A percentile compares a stretch with the other conserved stretches of the same genome.
phyloP scores from a whole-genome alignment of 1,284 basidiomycete species.

The Boletus mariae region DNA sequence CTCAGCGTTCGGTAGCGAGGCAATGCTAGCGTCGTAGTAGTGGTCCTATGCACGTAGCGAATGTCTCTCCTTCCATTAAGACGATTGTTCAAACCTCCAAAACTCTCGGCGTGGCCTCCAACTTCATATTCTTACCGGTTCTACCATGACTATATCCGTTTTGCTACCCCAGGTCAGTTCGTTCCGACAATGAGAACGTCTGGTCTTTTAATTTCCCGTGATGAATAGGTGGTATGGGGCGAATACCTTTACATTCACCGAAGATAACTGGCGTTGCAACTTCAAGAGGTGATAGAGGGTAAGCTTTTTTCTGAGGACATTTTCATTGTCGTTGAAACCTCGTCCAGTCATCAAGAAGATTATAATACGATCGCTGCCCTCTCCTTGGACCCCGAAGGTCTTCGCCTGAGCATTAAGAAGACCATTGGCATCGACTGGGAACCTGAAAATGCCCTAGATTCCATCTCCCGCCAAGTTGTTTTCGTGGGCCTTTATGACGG shows the following conservation, averaged over 20 bases:
- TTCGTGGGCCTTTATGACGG: constrained; percentile 90
- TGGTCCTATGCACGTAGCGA: constrained; percentile 26
- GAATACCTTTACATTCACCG: constrained; percentile 51
- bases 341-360: constrained; percentile 75
- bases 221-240: constrained; percentile 43
- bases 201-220: neutral
- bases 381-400: constrained; percentile 69
- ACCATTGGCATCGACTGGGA: constrained; percentile 69
- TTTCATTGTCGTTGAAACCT: constrained; percentile 12
- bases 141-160: constrained; percentile 72
- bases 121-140: constrained; percentile 11
- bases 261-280: constrained; percentile 72
- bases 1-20: constrained; percentile 17
- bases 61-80: constrained; percentile 27
- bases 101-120: constrained; percentile 2
- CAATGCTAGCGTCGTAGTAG: constrained; percentile 26
- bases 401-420: constrained; percentile 62
- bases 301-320: constrained; percentile 15
- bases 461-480: constrained; percentile 69
- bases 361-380: constrained; percentile 74
- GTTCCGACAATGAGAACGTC: neutral
- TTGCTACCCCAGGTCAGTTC: constrained; percentile 48
- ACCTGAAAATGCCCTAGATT: constrained; percentile 52
- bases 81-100: constrained; percentile 18
- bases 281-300: constrained; percentile 75